These are phyloP conservation scores for Leucaena leucocephala DNA, from an alignment of 306 rosid species.

Conservation along the genomic window DNA sequence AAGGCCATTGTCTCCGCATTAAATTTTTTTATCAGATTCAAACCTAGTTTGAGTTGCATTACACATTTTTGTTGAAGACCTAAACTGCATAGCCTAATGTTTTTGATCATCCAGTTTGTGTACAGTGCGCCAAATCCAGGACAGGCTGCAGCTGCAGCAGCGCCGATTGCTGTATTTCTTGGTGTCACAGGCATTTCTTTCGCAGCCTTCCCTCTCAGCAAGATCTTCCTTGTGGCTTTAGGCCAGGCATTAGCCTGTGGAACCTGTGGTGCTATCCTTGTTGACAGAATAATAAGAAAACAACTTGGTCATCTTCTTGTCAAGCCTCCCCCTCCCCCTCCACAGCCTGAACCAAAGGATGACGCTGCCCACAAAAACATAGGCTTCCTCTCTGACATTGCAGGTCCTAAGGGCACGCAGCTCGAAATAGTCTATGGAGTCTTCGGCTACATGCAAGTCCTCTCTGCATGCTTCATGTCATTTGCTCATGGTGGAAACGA, in stretches of 20 bases:
- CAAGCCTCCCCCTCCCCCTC: conserved; percentile 44
- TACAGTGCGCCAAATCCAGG: conserved; percentile 96
- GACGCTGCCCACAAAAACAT: conserved; percentile 48
- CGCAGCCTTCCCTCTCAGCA: conserved; percentile 83
- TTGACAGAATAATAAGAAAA: conserved; percentile 66
- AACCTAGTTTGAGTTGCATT: not conserved
- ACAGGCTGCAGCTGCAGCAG: conserved; percentile 95
- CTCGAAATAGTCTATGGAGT: conserved; percentile 92
- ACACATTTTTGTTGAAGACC: not conserved
- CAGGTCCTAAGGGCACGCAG: conserved; percentile 89
- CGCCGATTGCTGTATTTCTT: conserved; percentile 82
- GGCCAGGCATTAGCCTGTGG: conserved; percentile 77
- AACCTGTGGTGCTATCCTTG: conserved; percentile 66
- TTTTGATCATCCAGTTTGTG: conserved; percentile 65
- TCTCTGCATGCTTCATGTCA: conserved; percentile 99
- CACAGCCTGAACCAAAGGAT: conserved; percentile 47
- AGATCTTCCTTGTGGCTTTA: conserved; percentile 54
- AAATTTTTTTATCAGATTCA: not conserved
- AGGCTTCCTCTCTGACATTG: conserved; percentile 80
- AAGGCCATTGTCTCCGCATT: too few relatives aligned
- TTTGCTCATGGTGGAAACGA: conserved; percentile 98
- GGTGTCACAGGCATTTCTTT: conserved; percentile 79
- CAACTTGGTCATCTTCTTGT: conserved; percentile 90
- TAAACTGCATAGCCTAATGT: conserved; percentile 30
- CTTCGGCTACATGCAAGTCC: conserved; percentile 93